These are phyloP conservation scores for Pneumocystis carinii DNA, from an alignment of 1,139 yeast genomes.

Conservation along the genomic window DNA sequence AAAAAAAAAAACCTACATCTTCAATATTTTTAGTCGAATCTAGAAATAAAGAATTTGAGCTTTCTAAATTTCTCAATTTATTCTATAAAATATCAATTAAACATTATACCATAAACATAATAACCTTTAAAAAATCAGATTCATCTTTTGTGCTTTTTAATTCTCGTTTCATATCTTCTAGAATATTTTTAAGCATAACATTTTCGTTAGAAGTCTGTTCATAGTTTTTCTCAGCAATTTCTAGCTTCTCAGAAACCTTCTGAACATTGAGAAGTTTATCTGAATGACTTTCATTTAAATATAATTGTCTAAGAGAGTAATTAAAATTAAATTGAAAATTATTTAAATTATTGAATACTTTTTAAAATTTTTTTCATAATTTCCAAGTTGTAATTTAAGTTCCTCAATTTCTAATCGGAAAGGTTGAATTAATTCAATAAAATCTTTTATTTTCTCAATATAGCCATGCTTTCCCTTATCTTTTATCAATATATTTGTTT, in stretches of 20 bases:
- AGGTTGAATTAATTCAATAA: not conserved
- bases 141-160: not conserved
- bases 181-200: not conserved
- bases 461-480: not conserved
- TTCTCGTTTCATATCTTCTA: not conserved
- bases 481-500: not conserved
- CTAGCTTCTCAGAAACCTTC: not conserved
- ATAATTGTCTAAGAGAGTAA: not conserved
- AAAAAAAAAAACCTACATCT: not conserved
- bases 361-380: not conserved
- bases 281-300: not conserved
- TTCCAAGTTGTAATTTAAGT: not conserved
- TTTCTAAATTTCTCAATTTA: not conserved
- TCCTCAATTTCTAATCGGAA: not conserved
- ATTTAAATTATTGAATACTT: not conserved
- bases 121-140: not conserved
- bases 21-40: not conserved
- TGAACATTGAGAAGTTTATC: not conserved
- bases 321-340: not conserved
- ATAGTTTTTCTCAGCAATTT: not conserved
- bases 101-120: not conserved
- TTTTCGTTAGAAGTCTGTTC: not conserved
- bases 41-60: not conserved
- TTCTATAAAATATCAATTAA: not conserved
- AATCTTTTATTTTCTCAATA: not conserved